Conservation (phyloP, 495 filamentous ascomycete genomes). For the Haplographium delicatum region DNA sequence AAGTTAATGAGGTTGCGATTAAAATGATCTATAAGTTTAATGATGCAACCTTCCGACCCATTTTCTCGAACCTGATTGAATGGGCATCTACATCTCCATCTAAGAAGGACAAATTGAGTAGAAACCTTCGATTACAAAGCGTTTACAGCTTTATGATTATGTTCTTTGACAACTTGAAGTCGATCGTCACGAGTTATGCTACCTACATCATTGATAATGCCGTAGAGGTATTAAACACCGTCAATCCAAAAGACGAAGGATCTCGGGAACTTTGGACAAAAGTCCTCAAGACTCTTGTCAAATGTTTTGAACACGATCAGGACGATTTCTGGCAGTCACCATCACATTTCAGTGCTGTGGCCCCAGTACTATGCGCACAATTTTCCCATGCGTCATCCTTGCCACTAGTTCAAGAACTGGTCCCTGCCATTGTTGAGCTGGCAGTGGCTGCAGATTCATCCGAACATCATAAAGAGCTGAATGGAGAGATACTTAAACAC, state of each 20-base stretch:
- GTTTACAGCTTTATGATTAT: conserved; percentile 73
- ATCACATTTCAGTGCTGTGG: conserved; percentile 69
- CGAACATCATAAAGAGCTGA: conserved; percentile 86
- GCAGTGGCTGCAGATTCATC: conserved; percentile 72
- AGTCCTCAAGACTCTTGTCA: conserved; percentile 61
- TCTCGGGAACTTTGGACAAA: conserved; percentile 53
- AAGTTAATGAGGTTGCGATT: conserved; percentile 61
- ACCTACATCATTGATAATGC: conserved; percentile 75
- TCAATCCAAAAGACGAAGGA: conserved; percentile 42
- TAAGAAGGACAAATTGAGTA: conserved; percentile 53
- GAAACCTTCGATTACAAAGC: conserved; percentile 51
- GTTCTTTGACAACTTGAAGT: conserved; percentile 83
- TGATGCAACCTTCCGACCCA: conserved; percentile 90
- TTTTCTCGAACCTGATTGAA: conserved; percentile 77
- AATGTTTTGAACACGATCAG: conserved; percentile 74
- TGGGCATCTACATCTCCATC: conserved; percentile 58
- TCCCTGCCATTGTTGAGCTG: conserved; percentile 65
- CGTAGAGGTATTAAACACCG: conserved; percentile 52
- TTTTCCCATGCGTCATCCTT: conserved; percentile 51
- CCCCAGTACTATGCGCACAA: conserved; percentile 61
- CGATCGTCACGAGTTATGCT: conserved; percentile 86
- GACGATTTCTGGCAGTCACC: conserved; percentile 88
- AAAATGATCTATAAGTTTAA: conserved; percentile 96
- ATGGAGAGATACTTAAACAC: conserved; percentile 64
- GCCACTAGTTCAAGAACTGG: conserved; percentile 34